A percentile compares a stretch with the other conserved stretches of the same genome.
These are phyloP conservation scores for Penicillium lividum DNA, from an alignment of 495 filamentous ascomycete genomes.

Conservation along the genomic window DNA sequence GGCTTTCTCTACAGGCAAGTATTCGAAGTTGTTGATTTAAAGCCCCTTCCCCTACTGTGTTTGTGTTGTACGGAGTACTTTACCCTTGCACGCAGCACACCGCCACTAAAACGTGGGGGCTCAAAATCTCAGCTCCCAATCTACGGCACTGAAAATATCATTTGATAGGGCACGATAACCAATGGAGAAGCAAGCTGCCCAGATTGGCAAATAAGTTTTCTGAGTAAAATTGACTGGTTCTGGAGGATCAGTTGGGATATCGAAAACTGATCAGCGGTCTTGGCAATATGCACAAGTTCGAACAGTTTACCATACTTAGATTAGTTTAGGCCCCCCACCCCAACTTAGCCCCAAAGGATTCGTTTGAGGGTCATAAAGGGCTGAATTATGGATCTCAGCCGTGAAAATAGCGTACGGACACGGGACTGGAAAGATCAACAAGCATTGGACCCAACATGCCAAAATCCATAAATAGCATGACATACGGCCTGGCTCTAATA, in stretches of 20 bases:
- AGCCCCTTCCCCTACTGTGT: too few species aligned
- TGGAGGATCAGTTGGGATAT: not conserved
- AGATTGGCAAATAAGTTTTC: not conserved
- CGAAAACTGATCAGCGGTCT: not conserved
- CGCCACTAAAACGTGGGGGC: not conserved
- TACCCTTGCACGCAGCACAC: not conserved
- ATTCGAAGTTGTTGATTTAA: too few species aligned
- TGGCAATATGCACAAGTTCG: not conserved
- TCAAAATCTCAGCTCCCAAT: slow-evolving; percentile 11
- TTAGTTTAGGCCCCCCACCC: not conserved
- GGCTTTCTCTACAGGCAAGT: too few species aligned
- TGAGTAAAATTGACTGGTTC: too few species aligned
- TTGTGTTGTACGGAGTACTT: too few species aligned
- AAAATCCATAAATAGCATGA: too few species aligned
- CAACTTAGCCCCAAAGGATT: not conserved
- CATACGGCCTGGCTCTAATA: not conserved
- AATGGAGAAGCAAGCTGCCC: too few species aligned
- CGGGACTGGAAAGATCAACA: not conserved
- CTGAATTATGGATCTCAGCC: not conserved
- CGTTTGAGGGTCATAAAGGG: not conserved
- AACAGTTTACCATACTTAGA: not conserved
- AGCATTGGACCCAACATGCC: not conserved
- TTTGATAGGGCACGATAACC: slow-evolving; percentile 8
- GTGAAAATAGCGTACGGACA: not conserved
- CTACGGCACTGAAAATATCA: slow-evolving; percentile 13